These are phyloP conservation scores for Diversispora epigaea DNA, from an alignment of 192 early-diverging fungal genomes.

Conservation along the genomic window DNA sequence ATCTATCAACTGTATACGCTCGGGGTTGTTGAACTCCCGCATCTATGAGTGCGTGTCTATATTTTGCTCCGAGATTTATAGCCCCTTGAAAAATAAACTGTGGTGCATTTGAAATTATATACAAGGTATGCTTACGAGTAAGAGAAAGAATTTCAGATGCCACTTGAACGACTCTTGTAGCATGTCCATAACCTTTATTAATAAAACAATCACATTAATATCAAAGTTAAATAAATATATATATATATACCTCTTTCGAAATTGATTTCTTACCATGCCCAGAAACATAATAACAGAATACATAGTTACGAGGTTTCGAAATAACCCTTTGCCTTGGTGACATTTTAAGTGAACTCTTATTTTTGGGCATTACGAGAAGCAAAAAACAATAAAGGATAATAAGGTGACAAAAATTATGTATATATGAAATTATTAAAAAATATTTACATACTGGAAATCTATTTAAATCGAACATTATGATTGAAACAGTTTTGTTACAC, in stretches of 20 bases:
- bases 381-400: neutral
- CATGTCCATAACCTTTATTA: conserved; percentile 61
- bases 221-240: neutral
- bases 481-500: too few species aligned
- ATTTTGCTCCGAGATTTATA: conserved; percentile 48
- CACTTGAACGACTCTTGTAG: conserved; percentile 58
- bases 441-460: too few species aligned
- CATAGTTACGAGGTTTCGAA: conserved; percentile 36
- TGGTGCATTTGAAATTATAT: conserved; percentile 57
- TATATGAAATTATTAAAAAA: too few species aligned
- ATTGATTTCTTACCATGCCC: conserved; percentile 49
- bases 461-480: too few species aligned
- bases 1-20: conserved; percentile 59
- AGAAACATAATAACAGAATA: conserved; percentile 60
- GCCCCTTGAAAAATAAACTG: conserved; percentile 59
- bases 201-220: neutral
- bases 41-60: conserved; percentile 59
- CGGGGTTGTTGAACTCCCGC: conserved; percentile 62
- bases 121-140: conserved; percentile 47
- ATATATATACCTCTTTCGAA: neutral
- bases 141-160: conserved; percentile 49
- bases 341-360: neutral
- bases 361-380: neutral
- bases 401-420: neutral
- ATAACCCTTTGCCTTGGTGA: neutral